Percentiles rank a stretch among this genome's conserved stretches.
phyloP scores from a whole-genome alignment of 1,284 basidiomycete species.

The Rhodotorula sp. region DNA sequence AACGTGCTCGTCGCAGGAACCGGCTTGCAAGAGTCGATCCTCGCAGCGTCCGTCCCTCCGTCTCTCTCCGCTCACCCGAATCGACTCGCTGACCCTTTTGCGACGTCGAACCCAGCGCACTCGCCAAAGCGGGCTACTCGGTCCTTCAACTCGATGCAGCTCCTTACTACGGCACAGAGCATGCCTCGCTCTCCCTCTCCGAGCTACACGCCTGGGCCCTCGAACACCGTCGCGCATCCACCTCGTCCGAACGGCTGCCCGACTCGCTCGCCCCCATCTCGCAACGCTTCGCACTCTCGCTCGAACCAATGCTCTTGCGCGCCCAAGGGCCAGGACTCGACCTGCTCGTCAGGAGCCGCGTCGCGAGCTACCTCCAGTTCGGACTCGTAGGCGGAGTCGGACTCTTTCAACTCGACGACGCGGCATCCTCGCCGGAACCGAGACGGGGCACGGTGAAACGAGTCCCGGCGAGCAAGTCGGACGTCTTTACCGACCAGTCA shows the following conservation, averaged over 20 bases:
- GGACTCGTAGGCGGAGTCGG: slow-evolving; percentile 75
- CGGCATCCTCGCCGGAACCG: not conserved
- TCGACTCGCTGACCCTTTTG: not conserved
- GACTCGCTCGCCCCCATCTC: slow-evolving; percentile 52
- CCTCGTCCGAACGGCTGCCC: slow-evolving; percentile 47
- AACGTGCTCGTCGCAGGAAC: slow-evolving; percentile 84
- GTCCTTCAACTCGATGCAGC: slow-evolving; percentile 85
- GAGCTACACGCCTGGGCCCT: slow-evolving; percentile 68
- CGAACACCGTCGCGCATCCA: not conserved
- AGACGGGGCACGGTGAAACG: slow-evolving; percentile 42
- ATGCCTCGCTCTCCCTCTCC: slow-evolving; percentile 76
- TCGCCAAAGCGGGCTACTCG: slow-evolving; percentile 79
- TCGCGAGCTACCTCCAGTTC: slow-evolving; percentile 86
- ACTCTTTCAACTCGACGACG: slow-evolving; percentile 51
- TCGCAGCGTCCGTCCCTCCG: slow-evolving; percentile 69
- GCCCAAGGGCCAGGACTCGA: slow-evolving; percentile 76
- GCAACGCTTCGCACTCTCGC: slow-evolving; percentile 77
- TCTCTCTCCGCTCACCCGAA: not conserved
- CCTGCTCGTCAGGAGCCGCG: slow-evolving; percentile 76
- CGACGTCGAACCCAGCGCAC: slow-evolving; percentile 54
- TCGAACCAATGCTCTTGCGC: slow-evolving; percentile 77
- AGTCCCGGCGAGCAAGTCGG: slow-evolving; percentile 89
- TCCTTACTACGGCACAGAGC: slow-evolving; percentile 76
- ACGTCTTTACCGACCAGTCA: slow-evolving; percentile 81
- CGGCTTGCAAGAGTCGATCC: slow-evolving; percentile 65